phyloP scores from a whole-genome alignment of 2,329 filamentous ascomycete genomes.

The Penicillium fuscoglaucum region DNA sequence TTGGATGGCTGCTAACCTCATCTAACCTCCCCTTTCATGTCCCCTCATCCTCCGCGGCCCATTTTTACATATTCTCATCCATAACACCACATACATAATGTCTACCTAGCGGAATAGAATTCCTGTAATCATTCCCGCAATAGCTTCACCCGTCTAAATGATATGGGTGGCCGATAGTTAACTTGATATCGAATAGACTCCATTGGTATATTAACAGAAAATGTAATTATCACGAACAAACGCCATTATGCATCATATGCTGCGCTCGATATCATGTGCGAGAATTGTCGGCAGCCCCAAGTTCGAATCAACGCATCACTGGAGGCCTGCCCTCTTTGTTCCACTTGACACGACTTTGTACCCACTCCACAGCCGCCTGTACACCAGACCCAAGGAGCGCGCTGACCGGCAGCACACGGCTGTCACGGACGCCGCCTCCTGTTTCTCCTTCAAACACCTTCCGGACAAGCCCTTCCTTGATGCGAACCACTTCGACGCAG shows the following conservation, averaged over 20 bases:
- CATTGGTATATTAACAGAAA: slow-evolving; percentile 18
- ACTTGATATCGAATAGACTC: slow-evolving; percentile 8
- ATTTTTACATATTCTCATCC: not conserved
- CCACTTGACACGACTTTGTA: slow-evolving; percentile 88
- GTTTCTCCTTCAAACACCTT: slow-evolving; percentile 95
- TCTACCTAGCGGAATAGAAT: not conserved
- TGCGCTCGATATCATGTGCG: slow-evolving; percentile 8
- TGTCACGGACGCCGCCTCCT: slow-evolving; percentile 81
- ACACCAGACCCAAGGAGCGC: slow-evolving; percentile 83
- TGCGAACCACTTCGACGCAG: slow-evolving; percentile 93
- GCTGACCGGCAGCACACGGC: slow-evolving; percentile 84
- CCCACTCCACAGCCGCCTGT: slow-evolving; percentile 94
- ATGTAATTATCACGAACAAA: slow-evolving; percentile 16
- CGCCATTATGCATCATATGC: slow-evolving; percentile 22
- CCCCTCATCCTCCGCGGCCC: not conserved
- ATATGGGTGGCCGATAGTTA: not conserved
- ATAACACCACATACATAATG: slow-evolving; percentile 1
- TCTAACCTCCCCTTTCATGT: not conserved
- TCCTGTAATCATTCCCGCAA: not conserved
- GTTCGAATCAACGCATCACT: slow-evolving; percentile 71
- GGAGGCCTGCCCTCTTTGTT: slow-evolving; percentile 92
- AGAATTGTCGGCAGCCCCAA: not conserved
- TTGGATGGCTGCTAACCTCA: not conserved
- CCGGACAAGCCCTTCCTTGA: slow-evolving; percentile 94
- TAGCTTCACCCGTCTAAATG: not conserved